Evolutionary conservation across 371 early-diverging fungal species (phyloP), one percentile per base, ranked within the genome.

Genomic region (Blastocladiella emersonii): DNA sequence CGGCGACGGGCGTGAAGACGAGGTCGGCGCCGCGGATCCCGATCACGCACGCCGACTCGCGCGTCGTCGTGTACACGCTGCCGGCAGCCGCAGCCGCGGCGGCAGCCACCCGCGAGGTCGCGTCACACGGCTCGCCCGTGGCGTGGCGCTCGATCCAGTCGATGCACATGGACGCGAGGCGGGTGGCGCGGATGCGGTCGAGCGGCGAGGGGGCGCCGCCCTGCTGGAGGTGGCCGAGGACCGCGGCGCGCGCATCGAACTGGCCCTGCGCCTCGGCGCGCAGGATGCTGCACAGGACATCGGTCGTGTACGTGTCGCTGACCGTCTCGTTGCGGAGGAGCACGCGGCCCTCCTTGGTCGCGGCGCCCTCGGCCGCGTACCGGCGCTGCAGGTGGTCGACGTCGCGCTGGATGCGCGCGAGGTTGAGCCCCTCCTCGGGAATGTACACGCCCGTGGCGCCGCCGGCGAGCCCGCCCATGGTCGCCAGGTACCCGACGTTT

Each of bases 141-240:
- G 78, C 68, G 34, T 80, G 76, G 34, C 73, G 56, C 66, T 80
- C 81, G 43, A 59, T 59, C 59, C 59, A 59, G 89, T 88, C 74
- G 34, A 90, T 70, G 34, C 84, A 76, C 51, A 81, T 76, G 41
- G 89, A 83, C 23, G 93, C 95, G 64, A 92, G 76, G 34, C 88
- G 80, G 25, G 88, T 88, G 15, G 95, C 95, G 39, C 93, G 85
- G 64, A 95, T 85, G 63, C 99, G 89, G 74, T 99, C 99, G 62
- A 96, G 74, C 8, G 99, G 98, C 17, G 90, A 86, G 13, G 99
- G 96, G 23, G 88, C 86, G 51, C 88, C 89, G 62, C 99, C 99
- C 74, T 96, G 96, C 74, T 98, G 98, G 62, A 98, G 78, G 68
- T 98, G 95, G 19, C 99, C 98, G 45, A 99, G 77, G 17, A 95